Percentiles rank a stretch among this genome's conserved stretches.
Conservation (phyloP, 306 rosid species). For the Gleditsia sinensis region DNA sequence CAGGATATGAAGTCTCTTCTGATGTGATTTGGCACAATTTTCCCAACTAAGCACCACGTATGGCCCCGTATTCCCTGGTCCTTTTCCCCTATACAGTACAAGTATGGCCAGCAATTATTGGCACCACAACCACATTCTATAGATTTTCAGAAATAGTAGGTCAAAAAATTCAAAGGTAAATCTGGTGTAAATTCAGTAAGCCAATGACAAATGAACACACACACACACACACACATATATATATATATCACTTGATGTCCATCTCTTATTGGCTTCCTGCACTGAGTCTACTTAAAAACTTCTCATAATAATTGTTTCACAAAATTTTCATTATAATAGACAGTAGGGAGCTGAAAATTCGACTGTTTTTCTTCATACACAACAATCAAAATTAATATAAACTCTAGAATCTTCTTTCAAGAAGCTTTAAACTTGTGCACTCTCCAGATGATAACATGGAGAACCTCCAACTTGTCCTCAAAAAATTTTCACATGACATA, state of each 20-base stretch:
- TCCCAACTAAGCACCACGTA: no score
- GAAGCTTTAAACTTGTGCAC: not conserved
- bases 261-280: no score
- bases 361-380: constrained; percentile 23
- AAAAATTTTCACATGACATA: not conserved
- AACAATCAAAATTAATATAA: constrained; percentile 2
- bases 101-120: not conserved
- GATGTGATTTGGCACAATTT: not conserved
- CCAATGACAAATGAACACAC: no score
- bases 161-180: no score
- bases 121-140: not conserved
- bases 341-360: constrained; percentile 16
- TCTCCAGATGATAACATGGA: not conserved
- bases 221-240: no score
- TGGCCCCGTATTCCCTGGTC: no score
- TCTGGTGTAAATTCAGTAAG: no score
- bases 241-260: no score
- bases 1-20: no score
- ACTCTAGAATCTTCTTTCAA: not conserved
- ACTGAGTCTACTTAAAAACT: no score
- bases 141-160: no score
- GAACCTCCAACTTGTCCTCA: not conserved
- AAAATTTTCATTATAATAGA: not conserved
- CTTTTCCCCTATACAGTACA: not conserved
- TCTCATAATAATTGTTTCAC: not conserved